Evolutionary conservation across 257 asterid species (phyloP).

Genomic region (Ophiorrhiza pumila): DNA sequence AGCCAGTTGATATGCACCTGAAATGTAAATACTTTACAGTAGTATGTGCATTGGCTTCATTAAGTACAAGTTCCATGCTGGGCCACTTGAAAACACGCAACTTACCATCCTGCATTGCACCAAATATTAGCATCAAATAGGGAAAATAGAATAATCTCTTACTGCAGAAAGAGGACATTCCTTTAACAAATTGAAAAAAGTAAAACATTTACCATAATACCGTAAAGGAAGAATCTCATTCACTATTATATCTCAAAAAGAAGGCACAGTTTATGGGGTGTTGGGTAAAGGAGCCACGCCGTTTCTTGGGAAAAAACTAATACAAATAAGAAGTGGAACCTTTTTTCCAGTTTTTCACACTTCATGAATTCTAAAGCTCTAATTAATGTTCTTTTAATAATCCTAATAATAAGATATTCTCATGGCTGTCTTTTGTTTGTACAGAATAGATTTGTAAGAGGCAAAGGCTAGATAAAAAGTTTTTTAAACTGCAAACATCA

Average conservation of each 20-base stretch:
- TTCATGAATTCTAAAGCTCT: not conserved
- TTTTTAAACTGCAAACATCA: not conserved
- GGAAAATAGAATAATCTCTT: slow-evolving; percentile 22
- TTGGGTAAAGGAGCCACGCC: too few relatives aligned
- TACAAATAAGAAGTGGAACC: too few relatives aligned
- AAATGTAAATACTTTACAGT: slow-evolving; percentile 87
- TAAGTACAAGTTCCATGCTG: slow-evolving; percentile 62
- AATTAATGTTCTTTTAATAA: not conserved
- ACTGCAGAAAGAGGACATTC: slow-evolving; percentile 10
- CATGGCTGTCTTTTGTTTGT: not conserved
- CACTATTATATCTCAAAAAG: not conserved
- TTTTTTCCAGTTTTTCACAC: too few relatives aligned
- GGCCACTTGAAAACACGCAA: slow-evolving; percentile 94
- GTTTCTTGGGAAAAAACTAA: too few relatives aligned
- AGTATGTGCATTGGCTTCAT: slow-evolving; percentile 58
- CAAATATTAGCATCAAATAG: slow-evolving; percentile 5
- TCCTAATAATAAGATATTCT: not conserved
- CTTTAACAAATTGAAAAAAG: not conserved
- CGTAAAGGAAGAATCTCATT: not conserved
- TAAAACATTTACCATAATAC: not conserved
- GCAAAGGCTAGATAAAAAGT: too few relatives aligned
- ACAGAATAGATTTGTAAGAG: not conserved
- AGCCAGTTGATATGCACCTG: slow-evolving; percentile 46
- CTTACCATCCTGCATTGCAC: slow-evolving; percentile 87
- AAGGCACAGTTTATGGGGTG: too few relatives aligned